These are phyloP conservation scores for Kwoniella botswanensis DNA, from an alignment of 768 basidiomycete species.

Conservation along the genomic window DNA sequence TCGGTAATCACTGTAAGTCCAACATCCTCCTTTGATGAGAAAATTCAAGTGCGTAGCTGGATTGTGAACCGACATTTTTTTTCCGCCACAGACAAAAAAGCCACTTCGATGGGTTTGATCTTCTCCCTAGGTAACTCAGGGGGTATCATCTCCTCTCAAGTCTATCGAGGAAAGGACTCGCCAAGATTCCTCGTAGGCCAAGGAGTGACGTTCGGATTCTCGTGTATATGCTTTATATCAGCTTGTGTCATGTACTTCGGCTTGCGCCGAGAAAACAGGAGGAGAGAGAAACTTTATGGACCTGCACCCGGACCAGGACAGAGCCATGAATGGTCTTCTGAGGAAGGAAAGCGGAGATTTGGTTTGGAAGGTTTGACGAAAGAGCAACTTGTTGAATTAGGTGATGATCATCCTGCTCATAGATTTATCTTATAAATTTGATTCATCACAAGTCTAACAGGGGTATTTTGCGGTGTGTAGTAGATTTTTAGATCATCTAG, in stretches of 20 bases:
- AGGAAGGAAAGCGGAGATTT: conserved; percentile 37
- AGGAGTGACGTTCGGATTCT: conserved; percentile 54
- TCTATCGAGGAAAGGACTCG: conserved; percentile 51
- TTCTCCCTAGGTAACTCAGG: conserved; percentile 56
- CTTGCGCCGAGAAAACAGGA: conserved; percentile 52
- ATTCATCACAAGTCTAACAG: not conserved
- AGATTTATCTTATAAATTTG: conserved; percentile 36
- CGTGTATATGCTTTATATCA: conserved; percentile 42
- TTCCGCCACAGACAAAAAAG: conserved; percentile 37
- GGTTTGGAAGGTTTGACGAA: conserved; percentile 35
- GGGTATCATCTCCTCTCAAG: conserved; percentile 56
- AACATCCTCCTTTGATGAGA: not conserved
- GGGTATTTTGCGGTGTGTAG: too few relatives aligned
- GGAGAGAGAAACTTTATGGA: conserved; percentile 55
- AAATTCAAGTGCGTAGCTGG: not conserved
- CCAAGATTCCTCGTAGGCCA: conserved; percentile 55
- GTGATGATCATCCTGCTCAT: conserved; percentile 46
- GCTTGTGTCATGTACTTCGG: conserved; percentile 49
- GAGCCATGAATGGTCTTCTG: conserved; percentile 27
- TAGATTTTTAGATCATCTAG: too few relatives aligned
- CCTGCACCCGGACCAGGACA: conserved; percentile 17
- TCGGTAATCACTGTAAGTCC: conserved; percentile 51
- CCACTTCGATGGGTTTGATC: conserved; percentile 55
- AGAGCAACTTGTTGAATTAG: conserved; percentile 40
- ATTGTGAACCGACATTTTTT: not conserved